Evolutionary conservation across 2,329 filamentous ascomycete species (phyloP).

Genomic region (Microdochium bolleyi): DNA sequence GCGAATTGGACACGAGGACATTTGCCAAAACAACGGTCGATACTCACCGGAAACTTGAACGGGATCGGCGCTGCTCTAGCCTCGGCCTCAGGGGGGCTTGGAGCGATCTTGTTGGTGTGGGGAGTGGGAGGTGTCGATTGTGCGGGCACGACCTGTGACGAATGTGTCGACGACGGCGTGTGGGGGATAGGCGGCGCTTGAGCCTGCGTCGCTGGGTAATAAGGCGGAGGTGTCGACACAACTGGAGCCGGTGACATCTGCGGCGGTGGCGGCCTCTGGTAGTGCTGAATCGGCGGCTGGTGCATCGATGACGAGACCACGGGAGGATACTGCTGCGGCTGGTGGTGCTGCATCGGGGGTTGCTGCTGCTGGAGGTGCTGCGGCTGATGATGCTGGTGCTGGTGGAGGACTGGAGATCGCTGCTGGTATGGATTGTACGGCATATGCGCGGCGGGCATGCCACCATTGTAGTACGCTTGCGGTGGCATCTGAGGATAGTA

Average conservation of each 20-base stretch:
- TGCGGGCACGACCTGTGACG: slow-evolving; percentile 27
- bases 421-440: slow-evolving; percentile 31
- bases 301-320: slow-evolving; percentile 33
- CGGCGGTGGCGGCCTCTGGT: slow-evolving; percentile 33
- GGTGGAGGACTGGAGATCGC: slow-evolving; percentile 35
- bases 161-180: slow-evolving; percentile 46
- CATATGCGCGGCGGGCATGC: slow-evolving; percentile 34
- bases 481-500: slow-evolving; percentile 50
- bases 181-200: slow-evolving; percentile 31
- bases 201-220: slow-evolving; percentile 34
- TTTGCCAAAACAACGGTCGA: slow-evolving; percentile 1
- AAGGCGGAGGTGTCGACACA: slow-evolving; percentile 41
- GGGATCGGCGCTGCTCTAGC: slow-evolving; percentile 11
- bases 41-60: slow-evolving; percentile 45
- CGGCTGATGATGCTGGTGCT: slow-evolving; percentile 28
- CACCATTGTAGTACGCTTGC: slow-evolving; percentile 44
- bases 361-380: slow-evolving; percentile 46
- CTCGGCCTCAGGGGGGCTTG: slow-evolving; percentile 15
- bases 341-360: slow-evolving; percentile 17
- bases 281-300: slow-evolving; percentile 28
- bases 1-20: slow-evolving; percentile 14
- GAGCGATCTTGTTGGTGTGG: slow-evolving; percentile 22
- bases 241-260: slow-evolving; percentile 38
- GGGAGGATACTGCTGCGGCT: slow-evolving; percentile 46
- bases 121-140: slow-evolving; percentile 40